These are phyloP conservation scores for Penicillium expansum DNA, from an alignment of 2,329 filamentous ascomycete genomes.

Conservation along the genomic window DNA sequence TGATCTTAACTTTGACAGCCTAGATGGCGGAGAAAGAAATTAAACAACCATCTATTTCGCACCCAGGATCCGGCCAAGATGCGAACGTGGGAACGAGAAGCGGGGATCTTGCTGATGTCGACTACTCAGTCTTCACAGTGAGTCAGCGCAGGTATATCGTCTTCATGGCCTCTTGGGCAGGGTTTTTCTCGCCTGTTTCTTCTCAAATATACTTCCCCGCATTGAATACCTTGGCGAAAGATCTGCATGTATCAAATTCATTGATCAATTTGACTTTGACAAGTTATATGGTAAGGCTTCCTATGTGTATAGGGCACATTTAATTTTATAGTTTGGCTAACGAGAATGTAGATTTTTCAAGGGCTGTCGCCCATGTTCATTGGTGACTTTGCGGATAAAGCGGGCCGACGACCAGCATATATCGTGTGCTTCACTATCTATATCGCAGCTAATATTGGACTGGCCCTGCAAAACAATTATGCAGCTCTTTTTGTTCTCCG, in stretches of 20 bases:
- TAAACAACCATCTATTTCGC: neutral
- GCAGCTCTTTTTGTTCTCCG: slow-evolving; percentile 39
- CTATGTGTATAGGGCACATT: neutral
- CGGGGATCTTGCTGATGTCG: slow-evolving; percentile 17
- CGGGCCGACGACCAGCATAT: slow-evolving; percentile 52
- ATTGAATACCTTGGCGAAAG: slow-evolving; percentile 34
- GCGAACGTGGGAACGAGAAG: slow-evolving; percentile 7
- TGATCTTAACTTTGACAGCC: neutral
- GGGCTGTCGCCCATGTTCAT: slow-evolving; percentile 53
- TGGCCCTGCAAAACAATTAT: slow-evolving; percentile 40
- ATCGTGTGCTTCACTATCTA: slow-evolving; percentile 53
- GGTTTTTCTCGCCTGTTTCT: slow-evolving; percentile 47
- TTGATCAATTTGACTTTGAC: slow-evolving; percentile 30
- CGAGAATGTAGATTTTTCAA: slow-evolving; percentile 47
- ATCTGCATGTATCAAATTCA: slow-evolving; percentile 28
- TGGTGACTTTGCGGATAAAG: slow-evolving; percentile 52
- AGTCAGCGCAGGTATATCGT: slow-evolving; percentile 30
- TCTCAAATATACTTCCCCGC: slow-evolving; percentile 47
- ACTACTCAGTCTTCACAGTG: slow-evolving; percentile 35
- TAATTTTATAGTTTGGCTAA: neutral
- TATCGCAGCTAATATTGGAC: slow-evolving; percentile 41
- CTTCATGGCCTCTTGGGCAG: slow-evolving; percentile 31
- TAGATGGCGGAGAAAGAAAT: slow-evolving; percentile 7
- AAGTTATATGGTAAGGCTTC: slow-evolving; percentile 24
- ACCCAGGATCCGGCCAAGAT: slow-evolving; percentile 8